phyloP scores from a whole-genome alignment of 495 filamentous ascomycete genomes.

The Penicillium lagena region DNA sequence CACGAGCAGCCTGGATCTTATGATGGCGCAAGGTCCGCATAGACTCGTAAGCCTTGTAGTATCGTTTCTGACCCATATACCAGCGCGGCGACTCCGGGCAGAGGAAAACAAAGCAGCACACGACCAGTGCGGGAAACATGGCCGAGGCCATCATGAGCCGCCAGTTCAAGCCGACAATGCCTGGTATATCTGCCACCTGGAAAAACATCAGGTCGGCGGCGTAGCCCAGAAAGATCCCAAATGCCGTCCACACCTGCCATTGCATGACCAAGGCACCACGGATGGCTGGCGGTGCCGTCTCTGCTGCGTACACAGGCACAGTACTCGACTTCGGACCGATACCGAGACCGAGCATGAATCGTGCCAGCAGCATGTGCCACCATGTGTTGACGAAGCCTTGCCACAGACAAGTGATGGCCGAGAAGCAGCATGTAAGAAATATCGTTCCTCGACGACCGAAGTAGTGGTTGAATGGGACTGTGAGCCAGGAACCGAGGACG shows the following conservation, averaged over 20 bases:
- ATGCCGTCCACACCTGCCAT: constrained; percentile 87
- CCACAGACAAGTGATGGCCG: constrained; percentile 68
- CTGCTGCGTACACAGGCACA: constrained; percentile 73
- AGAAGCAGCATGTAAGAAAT: constrained; percentile 66
- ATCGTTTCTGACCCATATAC: constrained; percentile 67
- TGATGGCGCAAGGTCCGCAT: constrained; percentile 61
- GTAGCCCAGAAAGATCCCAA: constrained; percentile 76
- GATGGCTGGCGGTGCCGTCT: constrained; percentile 64
- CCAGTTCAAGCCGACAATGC: constrained; percentile 69
- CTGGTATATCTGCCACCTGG: constrained; percentile 44
- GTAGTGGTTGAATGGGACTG: constrained; percentile 68
- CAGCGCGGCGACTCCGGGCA: constrained; percentile 75
- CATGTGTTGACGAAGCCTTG: constrained; percentile 68
- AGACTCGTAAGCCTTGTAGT: constrained; percentile 58
- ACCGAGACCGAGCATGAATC: constrained; percentile 67
- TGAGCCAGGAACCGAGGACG: constrained; percentile 75
- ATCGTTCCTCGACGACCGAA: constrained; percentile 82
- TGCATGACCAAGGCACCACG: constrained; percentile 73
- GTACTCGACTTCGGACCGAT: constrained; percentile 80
- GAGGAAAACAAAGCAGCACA: constrained; percentile 61
- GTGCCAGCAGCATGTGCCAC: constrained; percentile 67
- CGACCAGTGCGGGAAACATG: constrained; percentile 65
- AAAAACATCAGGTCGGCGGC: constrained; percentile 68
- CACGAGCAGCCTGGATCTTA: constrained; percentile 72
- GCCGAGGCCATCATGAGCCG: constrained; percentile 79